Conservation (phyloP, 2,329 filamentous ascomycete genomes). For the Monilinia laxa region DNA sequence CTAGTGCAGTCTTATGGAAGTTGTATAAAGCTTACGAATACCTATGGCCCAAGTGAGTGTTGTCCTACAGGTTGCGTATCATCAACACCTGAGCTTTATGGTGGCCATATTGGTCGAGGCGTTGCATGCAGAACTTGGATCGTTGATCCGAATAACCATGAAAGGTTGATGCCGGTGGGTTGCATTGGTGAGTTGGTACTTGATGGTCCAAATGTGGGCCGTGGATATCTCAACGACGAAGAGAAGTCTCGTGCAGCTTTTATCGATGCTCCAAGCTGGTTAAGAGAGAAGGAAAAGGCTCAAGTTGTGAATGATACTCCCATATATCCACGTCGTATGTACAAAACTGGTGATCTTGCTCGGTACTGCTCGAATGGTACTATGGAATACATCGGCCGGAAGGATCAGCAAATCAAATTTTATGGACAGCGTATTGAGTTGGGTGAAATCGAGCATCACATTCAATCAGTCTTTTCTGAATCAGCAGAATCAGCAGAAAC, state of each 20-base stretch:
- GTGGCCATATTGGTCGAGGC: constrained; percentile 38
- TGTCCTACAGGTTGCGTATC: not conserved
- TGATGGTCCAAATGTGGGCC: constrained; percentile 56
- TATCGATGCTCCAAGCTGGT: constrained; percentile 50
- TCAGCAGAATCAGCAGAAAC: not conserved
- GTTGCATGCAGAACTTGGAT: constrained; percentile 4
- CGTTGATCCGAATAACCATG: constrained; percentile 11
- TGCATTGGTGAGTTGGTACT: constrained; percentile 44
- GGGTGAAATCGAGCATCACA: constrained; percentile 52
- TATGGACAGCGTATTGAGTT: constrained; percentile 63
- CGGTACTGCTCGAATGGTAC: constrained; percentile 52
- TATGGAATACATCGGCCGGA: constrained; percentile 58
- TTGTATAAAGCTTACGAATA: constrained; percentile 17
- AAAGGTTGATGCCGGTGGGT: constrained; percentile 42
- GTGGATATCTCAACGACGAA: constrained; percentile 58
- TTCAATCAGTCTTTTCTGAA: not conserved
- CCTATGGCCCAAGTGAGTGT: constrained; percentile 25
- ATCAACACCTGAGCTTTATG: not conserved
- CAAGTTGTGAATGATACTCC: not conserved
- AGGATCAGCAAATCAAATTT: constrained; percentile 65
- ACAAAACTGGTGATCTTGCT: constrained; percentile 60
- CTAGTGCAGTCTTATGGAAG: constrained; percentile 31
- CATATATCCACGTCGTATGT: constrained; percentile 49
- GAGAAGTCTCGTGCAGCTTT: constrained; percentile 55
- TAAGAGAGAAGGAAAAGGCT: constrained; percentile 28